Conservation (phyloP, 176 grass and related monocot genomes). For the Lolium perenne region DNA sequence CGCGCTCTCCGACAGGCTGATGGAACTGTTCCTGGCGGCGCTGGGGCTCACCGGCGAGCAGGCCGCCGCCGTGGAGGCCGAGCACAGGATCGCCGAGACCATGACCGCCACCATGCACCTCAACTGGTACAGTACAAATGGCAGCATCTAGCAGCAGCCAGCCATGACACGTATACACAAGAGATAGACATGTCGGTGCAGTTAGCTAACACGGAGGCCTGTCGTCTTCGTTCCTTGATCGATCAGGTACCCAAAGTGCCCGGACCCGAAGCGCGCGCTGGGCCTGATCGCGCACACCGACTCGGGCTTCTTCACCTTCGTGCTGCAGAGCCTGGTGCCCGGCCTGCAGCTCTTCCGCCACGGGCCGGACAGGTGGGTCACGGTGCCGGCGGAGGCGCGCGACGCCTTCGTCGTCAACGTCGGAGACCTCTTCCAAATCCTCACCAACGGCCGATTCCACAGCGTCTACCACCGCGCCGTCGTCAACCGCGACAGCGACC, state of each 20-base stretch:
- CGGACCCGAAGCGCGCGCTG: constrained; percentile 82
- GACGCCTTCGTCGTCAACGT: constrained; percentile 80
- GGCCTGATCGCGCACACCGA: constrained; percentile 94
- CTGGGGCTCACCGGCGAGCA: constrained; percentile 73
- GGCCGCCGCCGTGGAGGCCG: constrained; percentile 40
- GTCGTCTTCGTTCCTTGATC: constrained; percentile 3
- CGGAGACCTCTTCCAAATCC: constrained; percentile 90
- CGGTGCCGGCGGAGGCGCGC: constrained; percentile 57
- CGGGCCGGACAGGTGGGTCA: constrained; percentile 67
- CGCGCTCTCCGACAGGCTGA: constrained; percentile 54
- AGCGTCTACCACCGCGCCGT: constrained; percentile 91
- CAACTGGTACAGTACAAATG: constrained; percentile 52
- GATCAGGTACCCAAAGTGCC: constrained; percentile 79
- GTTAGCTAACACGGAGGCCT: not conserved
- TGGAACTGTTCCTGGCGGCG: constrained; percentile 65
- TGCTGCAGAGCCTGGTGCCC: constrained; percentile 80
- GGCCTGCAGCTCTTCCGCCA: constrained; percentile 85
- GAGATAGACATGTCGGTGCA: not conserved
- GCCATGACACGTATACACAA: not conserved
- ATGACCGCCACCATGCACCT: constrained; percentile 66
- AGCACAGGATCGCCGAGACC: constrained; percentile 44
- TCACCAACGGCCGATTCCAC: constrained; percentile 85
- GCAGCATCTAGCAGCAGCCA: not conserved
- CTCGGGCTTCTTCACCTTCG: constrained; percentile 90
- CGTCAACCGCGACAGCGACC: constrained; percentile 68